Conservation (phyloP, 2,329 filamentous ascomycete species). For the Fusarium sp. region DNA sequence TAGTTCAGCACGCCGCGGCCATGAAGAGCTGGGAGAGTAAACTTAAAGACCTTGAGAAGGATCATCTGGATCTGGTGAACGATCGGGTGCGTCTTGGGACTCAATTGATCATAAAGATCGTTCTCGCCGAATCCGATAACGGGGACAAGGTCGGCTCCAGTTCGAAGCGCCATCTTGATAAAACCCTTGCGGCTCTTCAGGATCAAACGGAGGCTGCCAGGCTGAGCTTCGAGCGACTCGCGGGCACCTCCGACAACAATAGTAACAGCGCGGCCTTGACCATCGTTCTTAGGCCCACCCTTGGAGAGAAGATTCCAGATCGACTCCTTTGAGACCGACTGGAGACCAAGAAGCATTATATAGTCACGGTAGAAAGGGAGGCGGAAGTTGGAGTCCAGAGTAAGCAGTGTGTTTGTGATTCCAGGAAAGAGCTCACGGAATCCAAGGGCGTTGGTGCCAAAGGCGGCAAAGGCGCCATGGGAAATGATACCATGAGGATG, state of each 20-base stretch:
- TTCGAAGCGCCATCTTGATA: slow-evolving; percentile 90
- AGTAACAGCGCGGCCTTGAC: slow-evolving; percentile 94
- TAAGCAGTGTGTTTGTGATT: slow-evolving; percentile 93
- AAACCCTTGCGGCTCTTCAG: slow-evolving; percentile 90
- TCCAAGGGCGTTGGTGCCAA: slow-evolving; percentile 88
- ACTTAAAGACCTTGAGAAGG: slow-evolving; percentile 87
- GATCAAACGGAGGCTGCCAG: slow-evolving; percentile 80
- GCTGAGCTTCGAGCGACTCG: slow-evolving; percentile 89
- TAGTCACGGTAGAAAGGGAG: slow-evolving; percentile 96
- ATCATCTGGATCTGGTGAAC: slow-evolving; percentile 86
- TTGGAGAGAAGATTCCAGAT: slow-evolving; percentile 88
- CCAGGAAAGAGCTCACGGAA: slow-evolving; percentile 91
- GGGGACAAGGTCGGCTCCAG: slow-evolving; percentile 93
- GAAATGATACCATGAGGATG: slow-evolving; percentile 98
- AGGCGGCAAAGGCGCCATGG: slow-evolving; percentile 93
- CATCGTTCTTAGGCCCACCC: slow-evolving; percentile 80
- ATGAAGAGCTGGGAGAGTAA: slow-evolving; percentile 91
- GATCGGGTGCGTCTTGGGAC: slow-evolving; percentile 78
- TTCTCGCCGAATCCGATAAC: slow-evolving; percentile 96
- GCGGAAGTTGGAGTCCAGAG: slow-evolving; percentile 95
- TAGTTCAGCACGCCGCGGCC: slow-evolving; percentile 96
- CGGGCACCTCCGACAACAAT: slow-evolving; percentile 94
- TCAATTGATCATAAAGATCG: slow-evolving; percentile 91
- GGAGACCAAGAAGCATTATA: slow-evolving; percentile 86
- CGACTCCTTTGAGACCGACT: slow-evolving; percentile 89